Percentiles rank a stretch among this genome's conserved stretches.
These are phyloP conservation scores for Exophiala aquamarina DNA, from an alignment of 2,329 filamentous ascomycete species.

Conservation along the genomic window DNA sequence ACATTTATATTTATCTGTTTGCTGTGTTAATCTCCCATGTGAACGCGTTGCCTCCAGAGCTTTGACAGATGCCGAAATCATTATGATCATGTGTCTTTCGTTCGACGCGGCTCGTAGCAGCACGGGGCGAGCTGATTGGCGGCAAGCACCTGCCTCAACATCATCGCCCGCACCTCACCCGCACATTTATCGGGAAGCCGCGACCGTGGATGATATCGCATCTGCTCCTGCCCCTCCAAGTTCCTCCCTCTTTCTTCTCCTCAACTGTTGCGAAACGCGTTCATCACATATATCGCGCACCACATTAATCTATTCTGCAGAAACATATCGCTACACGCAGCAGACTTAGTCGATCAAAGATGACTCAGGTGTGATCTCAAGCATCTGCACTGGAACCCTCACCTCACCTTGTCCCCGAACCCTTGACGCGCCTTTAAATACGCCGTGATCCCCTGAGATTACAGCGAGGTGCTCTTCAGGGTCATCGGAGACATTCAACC, in stretches of 20 bases:
- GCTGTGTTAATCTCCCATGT: too few species aligned
- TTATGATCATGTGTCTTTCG: conserved; percentile 8
- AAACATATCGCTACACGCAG: too few species aligned
- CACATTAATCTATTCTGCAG: background rate
- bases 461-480: conserved; percentile 81
- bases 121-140: conserved; percentile 24
- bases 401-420: conserved; percentile 11
- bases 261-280: background rate
- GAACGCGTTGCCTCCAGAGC: background rate
- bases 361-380: conserved; percentile 13
- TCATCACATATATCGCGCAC: background rate
- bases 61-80: background rate
- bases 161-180: conserved; percentile 6
- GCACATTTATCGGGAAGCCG: conserved; percentile 19
- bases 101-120: conserved; percentile 11
- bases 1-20: too few species aligned
- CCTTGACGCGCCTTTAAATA: conserved; percentile 72
- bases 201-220: conserved; percentile 4
- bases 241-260: conserved; percentile 11
- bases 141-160: conserved; percentile 10
- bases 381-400: background rate
- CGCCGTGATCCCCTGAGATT: conserved; percentile 81
- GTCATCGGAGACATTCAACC: conserved; percentile 41
- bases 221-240: background rate
- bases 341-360: conserved; percentile 2